These are phyloP conservation scores for Lactarius sp. DNA, from an alignment of 768 basidiomycete species.

Conservation along the genomic window DNA sequence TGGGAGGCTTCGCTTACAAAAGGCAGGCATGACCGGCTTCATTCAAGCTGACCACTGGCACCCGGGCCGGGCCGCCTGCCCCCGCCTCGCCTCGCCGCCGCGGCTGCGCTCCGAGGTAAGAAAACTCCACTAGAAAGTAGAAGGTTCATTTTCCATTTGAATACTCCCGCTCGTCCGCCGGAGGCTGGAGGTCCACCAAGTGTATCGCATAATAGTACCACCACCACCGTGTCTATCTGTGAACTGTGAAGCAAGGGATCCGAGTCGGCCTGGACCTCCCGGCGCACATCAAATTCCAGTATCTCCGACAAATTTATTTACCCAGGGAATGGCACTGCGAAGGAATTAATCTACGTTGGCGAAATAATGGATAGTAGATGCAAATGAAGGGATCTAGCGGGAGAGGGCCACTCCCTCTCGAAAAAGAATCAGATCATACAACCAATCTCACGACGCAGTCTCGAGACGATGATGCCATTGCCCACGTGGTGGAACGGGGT, in stretches of 20 bases:
- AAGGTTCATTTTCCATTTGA: too few species aligned
- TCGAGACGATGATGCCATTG: conserved; percentile 16
- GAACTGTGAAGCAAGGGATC: too few species aligned
- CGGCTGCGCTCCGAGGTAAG: too few species aligned
- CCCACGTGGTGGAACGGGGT: conserved; percentile 32
- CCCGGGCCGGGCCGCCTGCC: too few species aligned
- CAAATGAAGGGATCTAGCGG: not conserved
- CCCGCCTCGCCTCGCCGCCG: too few species aligned
- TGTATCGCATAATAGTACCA: too few species aligned
- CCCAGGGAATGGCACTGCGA: not conserved
- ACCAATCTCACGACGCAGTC: not conserved
- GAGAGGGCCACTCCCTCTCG: not conserved
- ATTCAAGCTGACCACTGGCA: too few species aligned
- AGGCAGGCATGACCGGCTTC: conserved; percentile 80
- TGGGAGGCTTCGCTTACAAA: conserved; percentile 58
- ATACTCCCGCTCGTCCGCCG: too few species aligned
- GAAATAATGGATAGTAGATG: not conserved
- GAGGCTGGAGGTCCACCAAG: too few species aligned
- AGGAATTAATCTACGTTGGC: not conserved
- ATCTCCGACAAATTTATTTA: not conserved
- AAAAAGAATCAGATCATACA: not conserved
- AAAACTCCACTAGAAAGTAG: too few species aligned
- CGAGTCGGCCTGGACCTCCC: too few species aligned
- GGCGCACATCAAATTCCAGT: not conserved
- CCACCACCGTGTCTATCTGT: too few species aligned